Base-by-base conservation (phyloP, 805 yeast genomes). In the Scheffersomyces spartinae region DNA sequence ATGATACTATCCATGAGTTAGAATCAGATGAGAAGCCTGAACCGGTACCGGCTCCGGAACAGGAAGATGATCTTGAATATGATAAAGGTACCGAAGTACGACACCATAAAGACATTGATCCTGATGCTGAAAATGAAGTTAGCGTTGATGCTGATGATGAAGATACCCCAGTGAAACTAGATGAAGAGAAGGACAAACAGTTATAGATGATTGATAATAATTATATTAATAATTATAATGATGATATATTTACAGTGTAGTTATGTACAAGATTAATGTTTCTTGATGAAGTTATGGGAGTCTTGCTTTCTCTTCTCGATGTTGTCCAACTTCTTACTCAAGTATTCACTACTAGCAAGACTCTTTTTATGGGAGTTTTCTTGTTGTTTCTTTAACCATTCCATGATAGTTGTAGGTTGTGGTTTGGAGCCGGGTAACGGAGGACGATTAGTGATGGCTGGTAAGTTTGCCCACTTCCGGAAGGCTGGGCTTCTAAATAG, bases 401-500 rank as follows among this genome's bases (percentile, higher is more conserved):
- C 64, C 13, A 53, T 39, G 6, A 58, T 32, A 8, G 55, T 50
- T 17, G 50, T 42, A 4, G 56, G 53, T 2, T 45, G 45, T 8
- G 46, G 45, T 18, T 36, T 40, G 14, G 46, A 36, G 6, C 47
- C 49, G 2, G 46, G 43, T n/a, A 37, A 38, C 4, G 47, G 21
- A 17, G 45, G 16, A 9, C n/a, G n/a, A n/a, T n/a, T n/a, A n/a
- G n/a, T n/a, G n/a, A n/a, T n/a, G n/a, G n/a, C n/a, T n/a, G n/a
- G n/a, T n/a, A n/a, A n/a, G n/a, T n/a, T n/a, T n/a, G n/a, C n/a
- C n/a, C n/a, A 31, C 20, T 56, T 59, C 54, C 96, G 70, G 42
- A 81, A 69, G 28, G 51, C 37, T 27, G 65, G 53, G 33, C 62
- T 67, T 49, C 78, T 73, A 41, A 91, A 62, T 13, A 79, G 40